Evolutionary conservation across 1,139 yeast genomes (phyloP).

Genomic region (Zygoascus hellenicus): DNA sequence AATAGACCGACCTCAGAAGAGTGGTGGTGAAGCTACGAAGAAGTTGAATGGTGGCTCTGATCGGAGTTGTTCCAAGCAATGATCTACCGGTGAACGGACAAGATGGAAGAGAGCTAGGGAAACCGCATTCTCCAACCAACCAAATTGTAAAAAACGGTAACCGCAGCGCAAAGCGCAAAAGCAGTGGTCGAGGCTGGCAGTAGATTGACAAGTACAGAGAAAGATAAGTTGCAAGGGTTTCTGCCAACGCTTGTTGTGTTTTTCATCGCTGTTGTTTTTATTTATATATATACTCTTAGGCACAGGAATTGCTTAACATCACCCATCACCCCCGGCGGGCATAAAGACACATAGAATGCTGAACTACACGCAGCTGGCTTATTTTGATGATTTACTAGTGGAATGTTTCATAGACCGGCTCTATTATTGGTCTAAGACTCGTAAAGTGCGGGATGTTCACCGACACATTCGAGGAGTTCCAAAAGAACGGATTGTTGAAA

Average conservation of each 20-base stretch:
- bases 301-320: background rate
- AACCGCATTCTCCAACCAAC: too few species aligned
- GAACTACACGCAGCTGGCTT: constrained; percentile 43
- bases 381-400: constrained; percentile 42
- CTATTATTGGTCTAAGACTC: constrained; percentile 34
- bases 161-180: too few species aligned
- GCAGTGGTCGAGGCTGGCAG: too few species aligned
- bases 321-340: background rate
- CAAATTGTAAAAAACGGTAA: too few species aligned
- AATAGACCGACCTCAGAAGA: too few species aligned
- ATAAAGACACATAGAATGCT: constrained; percentile 2
- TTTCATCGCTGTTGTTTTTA: background rate
- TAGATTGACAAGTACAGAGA: too few species aligned
- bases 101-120: too few species aligned
- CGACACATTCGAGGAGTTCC: constrained; percentile 27
- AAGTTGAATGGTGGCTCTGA: too few species aligned
- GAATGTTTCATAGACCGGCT: constrained; percentile 35
- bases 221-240: too few species aligned
- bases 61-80: background rate
- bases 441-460: constrained; percentile 32
- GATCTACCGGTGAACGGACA: background rate
- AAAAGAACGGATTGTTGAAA: constrained; percentile 20
- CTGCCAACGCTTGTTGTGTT: background rate
- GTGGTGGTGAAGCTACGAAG: too few species aligned
- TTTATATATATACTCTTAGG: background rate